Evolutionary conservation across 1,284 basidiomycete species (phyloP).

Genomic region (Leccinum fallax): DNA sequence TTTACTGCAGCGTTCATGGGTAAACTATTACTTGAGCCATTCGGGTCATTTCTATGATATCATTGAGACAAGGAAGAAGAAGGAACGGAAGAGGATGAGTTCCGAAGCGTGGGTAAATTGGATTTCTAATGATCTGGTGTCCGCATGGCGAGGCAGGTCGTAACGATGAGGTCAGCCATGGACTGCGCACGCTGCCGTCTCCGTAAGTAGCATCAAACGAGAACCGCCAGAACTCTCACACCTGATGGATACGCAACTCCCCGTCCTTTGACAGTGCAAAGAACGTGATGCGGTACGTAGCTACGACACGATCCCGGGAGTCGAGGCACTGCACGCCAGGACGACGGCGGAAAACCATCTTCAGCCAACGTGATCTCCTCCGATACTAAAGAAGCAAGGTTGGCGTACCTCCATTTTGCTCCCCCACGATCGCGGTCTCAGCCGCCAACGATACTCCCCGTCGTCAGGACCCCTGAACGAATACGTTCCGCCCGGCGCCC

Average conservation of each 20-base stretch:
- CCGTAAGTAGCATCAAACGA: constrained; percentile 9
- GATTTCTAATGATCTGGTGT: constrained; percentile 29
- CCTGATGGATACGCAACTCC: constrained; percentile 35
- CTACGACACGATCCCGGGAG: constrained; percentile 25
- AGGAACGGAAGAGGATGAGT: neutral
- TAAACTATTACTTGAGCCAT: too few species aligned
- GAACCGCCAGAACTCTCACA: constrained; percentile 13
- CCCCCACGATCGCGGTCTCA: constrained; percentile 13
- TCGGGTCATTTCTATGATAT: too few species aligned
- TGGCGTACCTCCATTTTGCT: constrained; percentile 25
- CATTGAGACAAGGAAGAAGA: neutral
- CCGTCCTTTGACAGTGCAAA: constrained; percentile 37
- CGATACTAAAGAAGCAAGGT: neutral
- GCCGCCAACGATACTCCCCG: constrained; percentile 29
- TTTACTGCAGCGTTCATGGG: neutral
- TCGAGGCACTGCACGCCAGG: constrained; percentile 26
- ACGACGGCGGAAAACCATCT: neutral
- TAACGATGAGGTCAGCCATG: constrained; percentile 35
- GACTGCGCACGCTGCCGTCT: neutral
- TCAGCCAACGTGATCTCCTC: neutral
- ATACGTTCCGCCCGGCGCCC: constrained; percentile 7
- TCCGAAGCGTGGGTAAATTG: neutral
- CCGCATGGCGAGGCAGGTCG: constrained; percentile 36
- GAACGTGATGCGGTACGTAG: constrained; percentile 35
- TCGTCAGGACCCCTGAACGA: constrained; percentile 30